A percentile compares a stretch with the other conserved stretches of the same genome.
phyloP scores from a whole-genome alignment of 495 filamentous ascomycete species.

The Talaromyces wortmannii region DNA sequence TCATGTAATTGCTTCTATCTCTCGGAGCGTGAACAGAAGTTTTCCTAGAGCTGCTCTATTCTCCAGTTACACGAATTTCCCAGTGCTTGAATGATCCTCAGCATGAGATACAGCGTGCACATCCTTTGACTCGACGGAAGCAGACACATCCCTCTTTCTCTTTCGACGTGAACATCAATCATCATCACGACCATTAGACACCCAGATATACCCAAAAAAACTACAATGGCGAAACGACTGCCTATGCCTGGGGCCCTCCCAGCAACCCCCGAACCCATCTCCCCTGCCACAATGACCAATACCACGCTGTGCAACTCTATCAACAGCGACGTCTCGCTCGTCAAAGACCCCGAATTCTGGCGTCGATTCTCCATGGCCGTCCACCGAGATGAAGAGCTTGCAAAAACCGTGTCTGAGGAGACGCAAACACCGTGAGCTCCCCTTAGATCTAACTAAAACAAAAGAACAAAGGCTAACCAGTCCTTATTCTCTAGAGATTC shows the following conservation, averaged over 20 bases:
- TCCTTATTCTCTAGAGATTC: constrained; percentile 10
- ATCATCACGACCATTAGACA: no score
- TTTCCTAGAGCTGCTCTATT: no score
- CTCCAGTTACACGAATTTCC: no score
- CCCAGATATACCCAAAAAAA: no score
- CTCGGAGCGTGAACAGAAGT: no score
- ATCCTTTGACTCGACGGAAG: no score
- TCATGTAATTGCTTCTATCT: no score
- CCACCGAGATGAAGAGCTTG: constrained; percentile 35
- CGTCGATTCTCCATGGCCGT: constrained; percentile 54
- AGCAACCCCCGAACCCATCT: neutral
- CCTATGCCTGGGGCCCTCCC: neutral
- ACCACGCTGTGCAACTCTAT: constrained; percentile 1
- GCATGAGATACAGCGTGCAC: no score
- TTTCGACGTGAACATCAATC: no score
- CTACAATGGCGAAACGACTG: neutral
- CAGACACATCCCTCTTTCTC: no score
- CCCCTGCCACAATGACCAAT: constrained; percentile 1
- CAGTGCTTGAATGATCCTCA: no score
- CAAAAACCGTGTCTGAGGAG: constrained; percentile 10
- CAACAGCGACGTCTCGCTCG: constrained; percentile 23
- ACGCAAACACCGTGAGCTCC: constrained; percentile 13
- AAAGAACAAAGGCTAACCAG: constrained; percentile 3
- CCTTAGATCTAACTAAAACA: neutral
- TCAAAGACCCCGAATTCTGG: constrained; percentile 58